Evolutionary conservation across 2,329 filamentous ascomycete species (phyloP).

Genomic region (Colletotrichum nymphaeae): DNA sequence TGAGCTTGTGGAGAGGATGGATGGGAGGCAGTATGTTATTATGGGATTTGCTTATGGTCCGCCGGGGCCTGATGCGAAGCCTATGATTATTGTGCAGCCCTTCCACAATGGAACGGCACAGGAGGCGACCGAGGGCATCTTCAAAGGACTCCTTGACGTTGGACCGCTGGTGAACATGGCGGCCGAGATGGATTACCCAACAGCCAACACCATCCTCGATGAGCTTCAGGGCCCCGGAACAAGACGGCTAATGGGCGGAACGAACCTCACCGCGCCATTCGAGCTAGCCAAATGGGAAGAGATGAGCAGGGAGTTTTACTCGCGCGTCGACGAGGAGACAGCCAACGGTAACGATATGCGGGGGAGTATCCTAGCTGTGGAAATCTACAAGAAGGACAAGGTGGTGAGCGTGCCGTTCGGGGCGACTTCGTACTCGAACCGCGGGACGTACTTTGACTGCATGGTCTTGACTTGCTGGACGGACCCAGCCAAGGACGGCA

Average conservation of each 20-base stretch:
- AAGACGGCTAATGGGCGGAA: conserved; percentile 53
- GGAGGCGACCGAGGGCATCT: conserved; percentile 47
- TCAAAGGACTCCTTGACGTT: conserved; percentile 47
- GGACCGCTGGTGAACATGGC: conserved; percentile 49
- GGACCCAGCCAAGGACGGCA: conserved; percentile 47
- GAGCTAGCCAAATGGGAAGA: conserved; percentile 45
- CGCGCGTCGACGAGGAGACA: conserved; percentile 37
- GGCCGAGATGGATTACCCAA: conserved; percentile 53
- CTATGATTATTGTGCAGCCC: conserved; percentile 42
- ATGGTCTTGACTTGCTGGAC: conserved; percentile 54
- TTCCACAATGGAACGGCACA: conserved; percentile 51
- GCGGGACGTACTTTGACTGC: conserved; percentile 56
- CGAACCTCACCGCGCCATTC: conserved; percentile 56
- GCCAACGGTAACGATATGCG: conserved; percentile 39
- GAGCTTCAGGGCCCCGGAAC: conserved; percentile 49
- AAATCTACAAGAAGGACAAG: conserved; percentile 54
- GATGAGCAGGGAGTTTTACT: conserved; percentile 45
- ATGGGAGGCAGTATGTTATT: conserved; percentile 34
- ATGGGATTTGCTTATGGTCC: conserved; percentile 39
- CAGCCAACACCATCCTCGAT: conserved; percentile 52
- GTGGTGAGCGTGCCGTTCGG: conserved; percentile 47
- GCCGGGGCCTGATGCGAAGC: conserved; percentile 39
- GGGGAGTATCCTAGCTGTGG: conserved; percentile 49
- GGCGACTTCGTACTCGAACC: conserved; percentile 57
- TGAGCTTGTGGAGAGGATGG: conserved; percentile 44